Evolutionary conservation across 2,329 filamentous ascomycete species (phyloP), one percentile per base, ranked within the genome.

Genomic region (Penicillium sp.): DNA sequence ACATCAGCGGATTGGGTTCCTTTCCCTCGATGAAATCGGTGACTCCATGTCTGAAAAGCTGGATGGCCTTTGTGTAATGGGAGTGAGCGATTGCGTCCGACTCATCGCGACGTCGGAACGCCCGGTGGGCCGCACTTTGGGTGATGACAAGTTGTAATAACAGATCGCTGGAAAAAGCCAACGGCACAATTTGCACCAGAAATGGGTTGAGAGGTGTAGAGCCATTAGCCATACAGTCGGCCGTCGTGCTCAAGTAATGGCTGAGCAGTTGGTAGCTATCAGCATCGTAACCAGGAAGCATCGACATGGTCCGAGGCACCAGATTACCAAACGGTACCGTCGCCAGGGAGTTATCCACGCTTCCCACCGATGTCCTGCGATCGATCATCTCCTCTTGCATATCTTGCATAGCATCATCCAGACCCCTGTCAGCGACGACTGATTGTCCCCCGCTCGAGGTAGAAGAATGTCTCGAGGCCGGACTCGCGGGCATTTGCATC

Each of bases 151-250:
- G 71, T 39, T 79, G 76, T 3, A 79, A 47, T 2, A 79, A 68
- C 0, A 79, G 68, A 2, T 76, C 72, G 44, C 75, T 76, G 31
- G 72, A 73, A 34, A 79, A 79, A 3, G 76, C 74, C 2, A 79
- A 53, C 0, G 76, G 76, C 4, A 79, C 70, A 23, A 79, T 69
- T 47, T 78, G 75, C 24, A 73, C 71, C 16, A 78, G 63, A 45
- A 79, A 78, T 0, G 76, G 77, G 41, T 79, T 79, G 39, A 75
- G 65, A 1, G 71, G 68, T 0, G 76, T 77, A 1, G 76, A 76
- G 0, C 75, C 76, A 49, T 79, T 79, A 29, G 74, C 76, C 76
- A 79, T 78, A 46, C 74, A 77, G 41, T 73, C 72, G 15, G 75
- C 72, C 0, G 76, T 79, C 1, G 73, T 74, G 1, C 67, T 62